Evolutionary conservation across 129 eudicot genomes (phyloP), one percentile per base, ranked within the genome.

Genomic region (Chrysanthemum lavandulifolium): DNA sequence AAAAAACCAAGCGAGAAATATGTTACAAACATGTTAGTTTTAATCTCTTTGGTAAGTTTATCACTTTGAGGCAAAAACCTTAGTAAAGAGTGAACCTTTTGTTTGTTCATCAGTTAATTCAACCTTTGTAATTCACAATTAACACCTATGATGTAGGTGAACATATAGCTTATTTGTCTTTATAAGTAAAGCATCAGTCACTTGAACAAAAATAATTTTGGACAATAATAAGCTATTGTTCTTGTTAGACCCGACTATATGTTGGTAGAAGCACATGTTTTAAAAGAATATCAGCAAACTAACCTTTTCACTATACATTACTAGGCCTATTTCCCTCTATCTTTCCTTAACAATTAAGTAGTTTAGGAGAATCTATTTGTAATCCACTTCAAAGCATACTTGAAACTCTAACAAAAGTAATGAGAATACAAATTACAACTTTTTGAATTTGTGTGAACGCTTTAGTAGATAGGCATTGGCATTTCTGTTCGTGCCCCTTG

Each of bases 351-450:
- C 67, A 47, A 54, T 29, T 71, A 78, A 78, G 82, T 64, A 71
- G 68, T 78, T 70, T 15, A 40, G 9, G 55, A 45, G 52, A 63
- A 62, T 78, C 76, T 49, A 71, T 71, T 77, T 77, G 66, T 61
- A 54, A 61, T 77, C 72, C 72, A 70, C 77, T 70, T 78, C 52
- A 78, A 78, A 63, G 40, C 82, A 64, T 78, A 65, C 27, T 54
- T 2, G 13, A 53, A 53, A 55, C 68, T 78, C 65, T 63, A 29
- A 14, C 43, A 64, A 64, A 78, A 53, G 29, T 15, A 43, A 71
- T 63, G 72, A 12, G 47, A 64, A 63, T 51, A 70, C 66, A 61
- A 78, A 31, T 61, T 69, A 48, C 43, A 23, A 64, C 67, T 59
- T 59, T 59, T 10, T 72, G 3, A 14, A 45, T 52, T 9, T 49